Conservation (phyloP, 1,284 basidiomycete species). For the Ustilago vetiveriae region DNA sequence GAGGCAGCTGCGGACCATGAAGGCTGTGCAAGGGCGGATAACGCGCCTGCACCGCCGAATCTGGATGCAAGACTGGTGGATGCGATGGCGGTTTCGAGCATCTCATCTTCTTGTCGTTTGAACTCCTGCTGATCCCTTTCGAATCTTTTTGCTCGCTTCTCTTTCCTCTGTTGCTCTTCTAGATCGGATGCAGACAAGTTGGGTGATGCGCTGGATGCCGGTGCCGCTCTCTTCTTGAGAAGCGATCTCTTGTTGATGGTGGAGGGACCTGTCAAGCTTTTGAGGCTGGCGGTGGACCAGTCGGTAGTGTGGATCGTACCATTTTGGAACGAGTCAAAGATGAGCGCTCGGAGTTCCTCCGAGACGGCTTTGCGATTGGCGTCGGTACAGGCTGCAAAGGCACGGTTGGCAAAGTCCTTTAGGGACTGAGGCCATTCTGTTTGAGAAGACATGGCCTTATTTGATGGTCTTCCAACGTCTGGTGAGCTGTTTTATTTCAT, state of each 20-base stretch:
- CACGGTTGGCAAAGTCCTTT: slow-evolving; percentile 62
- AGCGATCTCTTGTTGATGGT: slow-evolving; percentile 18
- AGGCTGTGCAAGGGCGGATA: slow-evolving; percentile 6
- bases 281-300: slow-evolving; percentile 81
- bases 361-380: slow-evolving; percentile 68
- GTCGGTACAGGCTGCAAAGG: slow-evolving; percentile 65
- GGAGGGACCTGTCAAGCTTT: slow-evolving; percentile 72
- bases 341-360: slow-evolving; percentile 68
- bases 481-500: not conserved
- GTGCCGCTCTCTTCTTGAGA: slow-evolving; percentile 40
- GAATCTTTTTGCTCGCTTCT: slow-evolving; percentile 65
- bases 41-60: slow-evolving; percentile 26
- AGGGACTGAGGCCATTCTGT: slow-evolving; percentile 57
- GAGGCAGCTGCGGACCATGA: slow-evolving; percentile 26
- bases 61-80: slow-evolving; percentile 47
- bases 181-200: slow-evolving; percentile 9
- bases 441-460: slow-evolving; percentile 36
- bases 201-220: not conserved
- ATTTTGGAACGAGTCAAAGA: slow-evolving; percentile 69
- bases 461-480: no score
- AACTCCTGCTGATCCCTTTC: slow-evolving; percentile 61
- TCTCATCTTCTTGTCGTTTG: slow-evolving; percentile 43
- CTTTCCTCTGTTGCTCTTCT: slow-evolving; percentile 56
- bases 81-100: slow-evolving; percentile 49
- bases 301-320: slow-evolving; percentile 87